These are phyloP conservation scores for Yamadazyma ubonensis DNA, from an alignment of 805 yeast species.

Conservation along the genomic window DNA sequence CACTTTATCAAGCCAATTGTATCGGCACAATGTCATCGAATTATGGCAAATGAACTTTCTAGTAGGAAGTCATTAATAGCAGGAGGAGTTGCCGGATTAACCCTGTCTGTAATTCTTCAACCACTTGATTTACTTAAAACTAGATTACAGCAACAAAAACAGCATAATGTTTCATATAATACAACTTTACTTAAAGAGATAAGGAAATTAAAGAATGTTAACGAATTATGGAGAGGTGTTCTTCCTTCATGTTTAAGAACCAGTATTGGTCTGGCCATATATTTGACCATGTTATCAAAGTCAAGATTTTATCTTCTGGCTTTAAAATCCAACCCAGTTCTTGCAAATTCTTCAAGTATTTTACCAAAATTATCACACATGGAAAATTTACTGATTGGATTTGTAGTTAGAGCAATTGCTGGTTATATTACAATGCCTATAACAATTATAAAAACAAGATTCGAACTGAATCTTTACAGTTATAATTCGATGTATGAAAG, in stretches of 20 bases:
- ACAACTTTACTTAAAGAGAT: conserved; percentile 42
- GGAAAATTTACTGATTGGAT: conserved; percentile 77
- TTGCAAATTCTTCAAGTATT: conserved; percentile 12
- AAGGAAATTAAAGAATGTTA: conserved; percentile 36
- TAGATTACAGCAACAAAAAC: conserved; percentile 56
- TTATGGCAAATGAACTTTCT: conserved; percentile 16
- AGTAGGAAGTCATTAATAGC: conserved; percentile 16
- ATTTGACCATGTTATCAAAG: conserved; percentile 68
- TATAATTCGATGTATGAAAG: conserved; percentile 69
- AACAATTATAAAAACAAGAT: conserved; percentile 85
- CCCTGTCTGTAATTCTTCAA: conserved; percentile 77
- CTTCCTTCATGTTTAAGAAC: conserved; percentile 88
- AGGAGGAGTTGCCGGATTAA: conserved; percentile 82
- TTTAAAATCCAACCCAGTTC: conserved; percentile 7
- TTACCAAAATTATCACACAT: conserved; percentile 69
- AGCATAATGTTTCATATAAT: conserved; percentile 18
- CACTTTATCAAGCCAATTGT: conserved; percentile 1
- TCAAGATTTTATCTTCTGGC: conserved; percentile 53
- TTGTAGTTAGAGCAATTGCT: conserved; percentile 72
- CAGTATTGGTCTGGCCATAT: conserved; percentile 86
- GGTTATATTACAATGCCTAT: conserved; percentile 94
- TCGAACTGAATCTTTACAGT: conserved; percentile 74
- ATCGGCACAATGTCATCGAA: conserved; percentile 2
- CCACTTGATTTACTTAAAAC: conserved; percentile 91
- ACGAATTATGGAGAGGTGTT: conserved; percentile 88